These are phyloP conservation scores for Cladosporium sp. DNA, from an alignment of 2,329 filamentous ascomycete species.

Conservation along the genomic window DNA sequence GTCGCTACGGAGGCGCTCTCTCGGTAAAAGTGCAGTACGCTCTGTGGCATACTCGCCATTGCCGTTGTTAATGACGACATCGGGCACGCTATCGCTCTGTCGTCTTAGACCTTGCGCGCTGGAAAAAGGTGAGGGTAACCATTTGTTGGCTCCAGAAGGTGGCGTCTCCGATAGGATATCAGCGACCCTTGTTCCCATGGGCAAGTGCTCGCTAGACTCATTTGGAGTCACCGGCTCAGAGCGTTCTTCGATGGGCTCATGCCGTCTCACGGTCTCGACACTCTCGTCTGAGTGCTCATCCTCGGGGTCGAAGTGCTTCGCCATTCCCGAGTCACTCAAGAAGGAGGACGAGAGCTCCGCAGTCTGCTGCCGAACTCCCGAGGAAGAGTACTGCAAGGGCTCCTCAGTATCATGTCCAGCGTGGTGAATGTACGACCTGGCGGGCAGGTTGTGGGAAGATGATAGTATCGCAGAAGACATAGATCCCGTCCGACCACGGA, in stretches of 20 bases:
- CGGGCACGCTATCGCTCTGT: constrained; percentile 24
- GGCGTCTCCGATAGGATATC: constrained; percentile 16
- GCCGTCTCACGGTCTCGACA: constrained; percentile 19
- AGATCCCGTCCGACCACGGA: constrained; percentile 19
- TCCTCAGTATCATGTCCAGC: constrained; percentile 31
- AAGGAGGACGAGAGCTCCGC: constrained; percentile 41
- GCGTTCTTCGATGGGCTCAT: constrained; percentile 36
- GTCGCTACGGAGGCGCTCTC: constrained; percentile 27
- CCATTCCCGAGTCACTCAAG: constrained; percentile 35
- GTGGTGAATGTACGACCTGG: constrained; percentile 38
- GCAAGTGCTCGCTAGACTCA: constrained; percentile 16
- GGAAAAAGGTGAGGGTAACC: constrained; percentile 6
- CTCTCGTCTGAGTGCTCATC: constrained; percentile 20
- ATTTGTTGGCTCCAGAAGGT: background rate
- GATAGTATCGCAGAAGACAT: constrained; percentile 27
- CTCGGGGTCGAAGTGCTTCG: constrained; percentile 17
- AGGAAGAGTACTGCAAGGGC: constrained; percentile 43
- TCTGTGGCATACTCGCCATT: constrained; percentile 29
- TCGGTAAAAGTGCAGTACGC: constrained; percentile 40
- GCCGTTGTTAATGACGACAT: constrained; percentile 32
- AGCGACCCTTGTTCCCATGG: constrained; percentile 10
- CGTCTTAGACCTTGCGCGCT: constrained; percentile 4
- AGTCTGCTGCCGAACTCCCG: constrained; percentile 41
- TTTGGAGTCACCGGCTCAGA: constrained; percentile 37
- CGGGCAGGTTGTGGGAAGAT: constrained; percentile 35